Conservation (phyloP, 2,329 filamentous ascomycete genomes). For the Xylaria sp. region DNA sequence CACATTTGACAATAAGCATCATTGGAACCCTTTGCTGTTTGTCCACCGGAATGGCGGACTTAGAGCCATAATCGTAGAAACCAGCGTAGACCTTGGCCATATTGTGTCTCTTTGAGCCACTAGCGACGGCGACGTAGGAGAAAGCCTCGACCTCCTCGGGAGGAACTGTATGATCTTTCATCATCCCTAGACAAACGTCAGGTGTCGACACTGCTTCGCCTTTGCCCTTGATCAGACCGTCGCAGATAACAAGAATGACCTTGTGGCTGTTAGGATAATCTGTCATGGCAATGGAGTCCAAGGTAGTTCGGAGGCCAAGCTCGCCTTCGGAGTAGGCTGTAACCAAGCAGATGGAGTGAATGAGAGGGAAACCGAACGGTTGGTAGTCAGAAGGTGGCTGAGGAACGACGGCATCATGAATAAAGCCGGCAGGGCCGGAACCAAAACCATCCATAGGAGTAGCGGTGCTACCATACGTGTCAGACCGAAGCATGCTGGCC, state of each 20-base stretch:
- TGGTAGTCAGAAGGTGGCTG: slow-evolving; percentile 98
- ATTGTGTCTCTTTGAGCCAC: slow-evolving; percentile 96
- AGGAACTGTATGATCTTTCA: slow-evolving; percentile 86
- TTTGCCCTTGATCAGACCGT: slow-evolving; percentile 96
- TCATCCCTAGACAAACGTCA: slow-evolving; percentile 90
- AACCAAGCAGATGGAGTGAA: slow-evolving; percentile 92
- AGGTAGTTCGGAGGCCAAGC: slow-evolving; percentile 89
- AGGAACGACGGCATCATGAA: slow-evolving; percentile 94
- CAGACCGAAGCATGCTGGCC: slow-evolving; percentile 72
- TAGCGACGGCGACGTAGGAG: slow-evolving; percentile 96
- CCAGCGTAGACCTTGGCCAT: slow-evolving; percentile 99
- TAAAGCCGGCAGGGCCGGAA: slow-evolving; percentile 92
- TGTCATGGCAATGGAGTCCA: slow-evolving; percentile 96
- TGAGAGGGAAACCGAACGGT: slow-evolving; percentile 94
- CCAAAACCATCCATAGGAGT: slow-evolving; percentile 75
- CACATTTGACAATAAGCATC: slow-evolving; percentile 96
- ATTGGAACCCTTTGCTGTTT: slow-evolving; percentile 98
- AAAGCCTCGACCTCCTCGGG: slow-evolving; percentile 87
- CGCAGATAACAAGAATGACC: slow-evolving; percentile 93
- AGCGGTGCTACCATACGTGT: slow-evolving; percentile 65
- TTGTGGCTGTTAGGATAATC: slow-evolving; percentile 99
- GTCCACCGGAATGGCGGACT: slow-evolving; percentile 81
- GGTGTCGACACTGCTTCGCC: slow-evolving; percentile 89
- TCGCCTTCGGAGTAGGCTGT: slow-evolving; percentile 97
- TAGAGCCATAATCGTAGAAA: slow-evolving; percentile 94